Conservation (phyloP, 2,329 filamentous ascomycete genomes). For the Penicillium sp. region DNA sequence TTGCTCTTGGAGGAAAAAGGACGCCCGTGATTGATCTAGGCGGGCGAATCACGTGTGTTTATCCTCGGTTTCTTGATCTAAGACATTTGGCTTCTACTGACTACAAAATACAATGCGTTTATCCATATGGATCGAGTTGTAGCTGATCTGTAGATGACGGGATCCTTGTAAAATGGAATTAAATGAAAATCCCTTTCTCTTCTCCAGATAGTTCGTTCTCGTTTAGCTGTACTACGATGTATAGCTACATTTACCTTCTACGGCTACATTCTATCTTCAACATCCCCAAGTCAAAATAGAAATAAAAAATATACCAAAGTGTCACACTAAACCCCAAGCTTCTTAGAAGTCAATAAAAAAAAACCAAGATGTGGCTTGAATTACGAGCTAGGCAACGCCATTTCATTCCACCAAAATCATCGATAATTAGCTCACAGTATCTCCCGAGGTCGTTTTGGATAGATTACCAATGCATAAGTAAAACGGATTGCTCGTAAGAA, state of each 20-base stretch:
- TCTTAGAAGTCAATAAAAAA: not conserved
- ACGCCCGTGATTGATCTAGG: slow-evolving; percentile 14
- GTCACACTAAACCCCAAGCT: not conserved
- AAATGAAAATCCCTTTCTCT: not conserved
- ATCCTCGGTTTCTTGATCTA: not conserved
- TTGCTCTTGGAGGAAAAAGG: slow-evolving; percentile 18
- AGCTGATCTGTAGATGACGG: not conserved
- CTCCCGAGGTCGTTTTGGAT: not conserved
- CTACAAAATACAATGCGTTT: not conserved
- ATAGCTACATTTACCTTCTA: not conserved
- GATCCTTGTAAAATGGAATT: not conserved
- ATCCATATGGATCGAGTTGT: not conserved
- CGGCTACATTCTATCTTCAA: not conserved
- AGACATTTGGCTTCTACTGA: not conserved
- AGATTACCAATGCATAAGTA: not conserved
- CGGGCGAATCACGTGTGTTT: slow-evolving; percentile 25
- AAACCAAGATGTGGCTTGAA: not conserved
- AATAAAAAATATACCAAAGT: not conserved
- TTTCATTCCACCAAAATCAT: not conserved
- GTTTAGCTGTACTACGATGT: not conserved
- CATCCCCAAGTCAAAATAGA: not conserved
- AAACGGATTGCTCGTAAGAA: too few relatives aligned
- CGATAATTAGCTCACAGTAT: not conserved
- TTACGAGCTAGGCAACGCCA: not conserved
- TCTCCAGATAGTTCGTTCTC: not conserved